These are phyloP conservation scores for Lipomyces chichibuensis DNA, from an alignment of 805 yeast species.

Conservation along the genomic window DNA sequence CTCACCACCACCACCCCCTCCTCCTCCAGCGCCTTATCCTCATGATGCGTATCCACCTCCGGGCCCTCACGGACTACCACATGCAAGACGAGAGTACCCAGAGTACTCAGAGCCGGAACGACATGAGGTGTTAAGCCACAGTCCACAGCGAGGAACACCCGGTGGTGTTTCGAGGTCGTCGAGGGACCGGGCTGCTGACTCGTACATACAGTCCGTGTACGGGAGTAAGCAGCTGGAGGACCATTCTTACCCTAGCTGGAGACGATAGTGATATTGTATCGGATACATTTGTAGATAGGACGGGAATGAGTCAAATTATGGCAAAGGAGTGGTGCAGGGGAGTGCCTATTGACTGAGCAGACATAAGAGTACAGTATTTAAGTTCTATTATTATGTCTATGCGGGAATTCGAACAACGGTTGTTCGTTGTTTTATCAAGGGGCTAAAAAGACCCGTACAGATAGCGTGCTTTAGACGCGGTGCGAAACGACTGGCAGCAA, in stretches of 20 bases:
- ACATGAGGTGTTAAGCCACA: neutral
- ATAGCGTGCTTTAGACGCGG: neutral
- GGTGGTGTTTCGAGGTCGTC: neutral
- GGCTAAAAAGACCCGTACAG: neutral
- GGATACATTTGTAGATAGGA: neutral
- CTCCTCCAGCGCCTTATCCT: conserved; percentile 1
- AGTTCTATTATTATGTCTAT: neutral
- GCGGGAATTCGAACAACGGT: neutral
- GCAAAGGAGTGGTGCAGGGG: neutral
- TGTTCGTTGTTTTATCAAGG: neutral
- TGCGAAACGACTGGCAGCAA: neutral
- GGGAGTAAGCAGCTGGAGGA: neutral
- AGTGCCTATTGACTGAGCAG: neutral
- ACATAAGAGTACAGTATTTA: neutral
- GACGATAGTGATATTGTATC: neutral
- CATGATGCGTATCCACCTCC: neutral
- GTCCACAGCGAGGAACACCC: neutral
- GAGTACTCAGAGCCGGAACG: neutral
- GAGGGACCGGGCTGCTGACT: neutral
- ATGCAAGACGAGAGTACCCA: neutral
- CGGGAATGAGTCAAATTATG: neutral
- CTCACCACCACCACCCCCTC: conserved; percentile 1
- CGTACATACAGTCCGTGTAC: neutral
- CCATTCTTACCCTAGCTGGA: neutral
- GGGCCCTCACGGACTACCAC: neutral